Conservation (phyloP, 2,329 filamentous ascomycete species). For the Cercospora citrullina region DNA sequence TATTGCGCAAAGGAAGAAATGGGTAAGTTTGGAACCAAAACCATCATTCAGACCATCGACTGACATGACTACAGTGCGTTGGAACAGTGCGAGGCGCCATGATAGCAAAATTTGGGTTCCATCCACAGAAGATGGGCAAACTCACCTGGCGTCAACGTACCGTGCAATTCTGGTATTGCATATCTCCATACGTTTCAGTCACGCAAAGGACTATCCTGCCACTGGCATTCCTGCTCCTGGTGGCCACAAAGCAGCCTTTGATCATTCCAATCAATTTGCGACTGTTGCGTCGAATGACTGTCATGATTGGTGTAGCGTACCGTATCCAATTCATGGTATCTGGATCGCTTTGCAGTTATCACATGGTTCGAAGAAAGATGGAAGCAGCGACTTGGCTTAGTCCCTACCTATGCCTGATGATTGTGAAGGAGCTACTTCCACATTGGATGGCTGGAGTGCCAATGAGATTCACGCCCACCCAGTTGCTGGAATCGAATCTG, state of each 20-base stretch:
- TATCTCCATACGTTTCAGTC: neutral
- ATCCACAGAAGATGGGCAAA: neutral
- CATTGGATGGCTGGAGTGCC: slow-evolving; percentile 1
- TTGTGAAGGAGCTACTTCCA: slow-evolving; percentile 5
- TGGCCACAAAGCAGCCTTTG: neutral
- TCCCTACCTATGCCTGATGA: neutral
- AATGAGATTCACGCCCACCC: slow-evolving; percentile 10
- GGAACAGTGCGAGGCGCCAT: slow-evolving; percentile 12
- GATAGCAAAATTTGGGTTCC: slow-evolving; percentile 9
- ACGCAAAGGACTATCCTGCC: slow-evolving; percentile 7
- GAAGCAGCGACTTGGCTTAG: neutral
- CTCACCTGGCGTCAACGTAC: slow-evolving; percentile 13
- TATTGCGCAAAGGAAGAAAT: slow-evolving; percentile 12
- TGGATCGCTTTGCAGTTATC: slow-evolving; percentile 10
- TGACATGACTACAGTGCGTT: neutral
- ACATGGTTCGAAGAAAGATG: slow-evolving; percentile 9
- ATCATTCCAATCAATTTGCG: neutral
- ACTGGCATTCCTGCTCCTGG: neutral
- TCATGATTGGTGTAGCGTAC: neutral
- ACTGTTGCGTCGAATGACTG: neutral
- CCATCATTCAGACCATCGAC: neutral
- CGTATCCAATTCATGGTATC: neutral
- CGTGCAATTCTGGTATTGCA: slow-evolving; percentile 11
- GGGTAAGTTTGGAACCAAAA: neutral
- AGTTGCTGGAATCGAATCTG: slow-evolving; percentile 10